Base-by-base conservation (phyloP, 192 early-diverging fungal genomes). In the Martensiomyces pterosporus region DNA sequence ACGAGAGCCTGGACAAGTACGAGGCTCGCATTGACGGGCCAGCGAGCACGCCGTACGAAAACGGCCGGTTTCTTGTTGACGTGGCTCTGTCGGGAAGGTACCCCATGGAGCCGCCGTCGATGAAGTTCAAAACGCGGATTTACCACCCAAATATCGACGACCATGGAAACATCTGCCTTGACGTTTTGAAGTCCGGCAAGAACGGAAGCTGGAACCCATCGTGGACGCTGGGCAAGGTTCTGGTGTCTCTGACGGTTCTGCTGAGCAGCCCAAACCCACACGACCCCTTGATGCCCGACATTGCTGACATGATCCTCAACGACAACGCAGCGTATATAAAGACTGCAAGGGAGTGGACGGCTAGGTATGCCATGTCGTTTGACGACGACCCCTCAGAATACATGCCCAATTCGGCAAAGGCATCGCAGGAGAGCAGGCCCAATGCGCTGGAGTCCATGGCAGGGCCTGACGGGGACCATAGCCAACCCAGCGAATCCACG, bases 81-180 rank as follows among this genome's bases (percentile, higher is more conserved):
- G 73, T 87, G 2, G 21, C 39, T 19, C 55, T 75, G 14, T 49
- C 57, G 1, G 29, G 33, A 18, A 78, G 69, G 12, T 90, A 88
- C 54, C 86, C 86, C 1, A 66, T 90, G n/a, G 82, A 82, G 15
- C 85, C 86, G 9, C 88, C 88, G 3, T 67, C 76, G 12, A 69
- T 86, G 24, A 78, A 73, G 44, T 88, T 88, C 38, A 59, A 66
- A n/a, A 88, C 88, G 17, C 78, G 64, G n/a, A 80, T 90, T 12
- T 89, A 89, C 50, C 88, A 90, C 38, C 88, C 88, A 5, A 90
- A 90, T 42, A 85, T 90, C 34, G 88, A 90, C 46, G 80, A 88
- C 22, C 63, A 74, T 34, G 88, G 88, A 15, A 77, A 85, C 3
- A 90, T 90, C 9, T 90, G 88, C 40, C 52, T 84, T 16, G 81